These are phyloP conservation scores for Fusarium coffeatum DNA, from an alignment of 2,329 filamentous ascomycete genomes.

Conservation along the genomic window DNA sequence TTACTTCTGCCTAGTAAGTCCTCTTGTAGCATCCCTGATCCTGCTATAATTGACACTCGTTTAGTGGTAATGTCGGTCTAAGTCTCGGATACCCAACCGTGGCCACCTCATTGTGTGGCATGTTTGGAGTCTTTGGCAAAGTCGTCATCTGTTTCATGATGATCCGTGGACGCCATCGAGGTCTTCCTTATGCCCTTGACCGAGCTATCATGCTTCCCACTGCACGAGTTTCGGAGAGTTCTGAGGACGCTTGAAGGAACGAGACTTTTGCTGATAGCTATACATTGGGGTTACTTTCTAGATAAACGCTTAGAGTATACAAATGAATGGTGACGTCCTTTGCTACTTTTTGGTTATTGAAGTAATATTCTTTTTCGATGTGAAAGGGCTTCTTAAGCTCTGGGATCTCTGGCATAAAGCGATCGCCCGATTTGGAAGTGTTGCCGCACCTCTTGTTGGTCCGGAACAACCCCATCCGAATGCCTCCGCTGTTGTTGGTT, in stretches of 20 bases:
- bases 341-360: too few relatives aligned
- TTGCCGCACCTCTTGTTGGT: too few relatives aligned
- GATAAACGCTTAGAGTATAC: too few relatives aligned
- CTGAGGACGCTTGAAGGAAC: neutral
- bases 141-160: conserved; percentile 51
- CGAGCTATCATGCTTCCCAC: conserved; percentile 47
- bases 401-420: too few relatives aligned
- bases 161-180: conserved; percentile 52
- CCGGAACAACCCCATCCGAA: too few relatives aligned
- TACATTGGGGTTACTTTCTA: neutral
- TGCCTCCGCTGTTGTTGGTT: too few relatives aligned
- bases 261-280: neutral
- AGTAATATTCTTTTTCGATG: too few relatives aligned
- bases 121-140: conserved; percentile 49
- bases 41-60: too few relatives aligned
- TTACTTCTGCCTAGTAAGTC: conserved; percentile 49
- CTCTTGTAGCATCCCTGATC: too few relatives aligned
- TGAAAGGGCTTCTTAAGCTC: too few relatives aligned
- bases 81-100: conserved; percentile 49
- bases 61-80: conserved; percentile 51
- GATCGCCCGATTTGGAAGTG: too few relatives aligned
- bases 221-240: neutral
- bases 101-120: conserved; percentile 43
- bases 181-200: conserved; percentile 49
- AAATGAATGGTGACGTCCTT: too few relatives aligned